These are phyloP conservation scores for Penicillium dipodomyicola DNA, from an alignment of 495 filamentous ascomycete species.

Conservation along the genomic window DNA sequence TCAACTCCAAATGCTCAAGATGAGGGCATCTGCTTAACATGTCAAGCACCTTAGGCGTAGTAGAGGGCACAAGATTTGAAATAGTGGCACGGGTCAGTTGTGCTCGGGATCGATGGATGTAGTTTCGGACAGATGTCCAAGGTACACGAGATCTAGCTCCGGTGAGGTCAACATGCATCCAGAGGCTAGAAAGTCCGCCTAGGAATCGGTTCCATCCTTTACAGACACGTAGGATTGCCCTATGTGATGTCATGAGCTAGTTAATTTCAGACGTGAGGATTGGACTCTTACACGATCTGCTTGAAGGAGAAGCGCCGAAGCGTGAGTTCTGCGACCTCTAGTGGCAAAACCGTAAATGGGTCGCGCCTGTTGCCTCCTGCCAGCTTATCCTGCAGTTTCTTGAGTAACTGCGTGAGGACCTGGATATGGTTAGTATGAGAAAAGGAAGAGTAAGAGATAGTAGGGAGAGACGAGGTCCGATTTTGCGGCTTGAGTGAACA, in stretches of 20 bases:
- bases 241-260: slow-evolving; percentile 15
- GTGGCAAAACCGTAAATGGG: slow-evolving; percentile 47
- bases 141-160: slow-evolving; percentile 39
- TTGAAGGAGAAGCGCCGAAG: slow-evolving; percentile 47
- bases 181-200: slow-evolving; percentile 41
- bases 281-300: slow-evolving; percentile 46
- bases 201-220: slow-evolving; percentile 52
- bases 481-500: background rate
- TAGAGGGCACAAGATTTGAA: slow-evolving; percentile 29
- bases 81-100: slow-evolving; percentile 42
- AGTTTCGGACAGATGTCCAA: slow-evolving; percentile 41
- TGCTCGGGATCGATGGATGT: slow-evolving; percentile 42
- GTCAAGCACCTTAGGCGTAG: slow-evolving; percentile 29
- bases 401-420: slow-evolving; percentile 33
- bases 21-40: slow-evolving; percentile 39
- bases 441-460: too few species aligned
- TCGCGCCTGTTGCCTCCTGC: slow-evolving; percentile 41
- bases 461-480: background rate
- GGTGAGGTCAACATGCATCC: slow-evolving; percentile 53
- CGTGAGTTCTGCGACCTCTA: slow-evolving; percentile 48
- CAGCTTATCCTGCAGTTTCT: slow-evolving; percentile 47
- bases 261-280: background rate
- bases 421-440: background rate
- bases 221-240: slow-evolving; percentile 51
- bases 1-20: slow-evolving; percentile 37